phyloP scores from a whole-genome alignment of 176 grass and related monocot genomes.

The Musa schizocarpa region DNA sequence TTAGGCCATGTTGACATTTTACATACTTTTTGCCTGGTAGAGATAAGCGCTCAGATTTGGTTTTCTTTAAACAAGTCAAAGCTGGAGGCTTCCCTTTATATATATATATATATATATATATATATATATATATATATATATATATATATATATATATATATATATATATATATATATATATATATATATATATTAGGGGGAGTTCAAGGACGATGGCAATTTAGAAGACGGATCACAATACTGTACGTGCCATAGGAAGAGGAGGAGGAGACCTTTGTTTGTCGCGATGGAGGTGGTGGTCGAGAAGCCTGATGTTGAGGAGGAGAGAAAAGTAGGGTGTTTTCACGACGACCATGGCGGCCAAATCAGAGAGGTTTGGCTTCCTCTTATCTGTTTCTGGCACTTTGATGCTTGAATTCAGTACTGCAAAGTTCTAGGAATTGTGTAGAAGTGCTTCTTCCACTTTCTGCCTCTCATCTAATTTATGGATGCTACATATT shows the following conservation, averaged over 20 bases:
- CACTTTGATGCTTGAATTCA: too few species aligned
- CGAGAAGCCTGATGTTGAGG: neutral
- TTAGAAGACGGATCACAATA: too few species aligned
- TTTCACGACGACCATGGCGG: neutral
- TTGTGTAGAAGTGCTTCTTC: too few species aligned
- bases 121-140: too few species aligned
- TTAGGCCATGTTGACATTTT: slow-evolving; percentile 21
- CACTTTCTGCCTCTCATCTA: too few species aligned
- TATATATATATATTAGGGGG: slow-evolving; percentile 19
- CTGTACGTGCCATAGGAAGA: too few species aligned
- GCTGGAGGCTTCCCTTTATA: slow-evolving; percentile 20
- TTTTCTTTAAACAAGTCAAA: slow-evolving; percentile 53
- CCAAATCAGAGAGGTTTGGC: neutral
- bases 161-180: slow-evolving; percentile 31
- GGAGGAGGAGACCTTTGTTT: neutral
- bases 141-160: slow-evolving; percentile 31
- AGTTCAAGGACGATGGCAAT: slow-evolving; percentile 10
- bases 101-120: slow-evolving; percentile 32
- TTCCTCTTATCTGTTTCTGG: too few species aligned
- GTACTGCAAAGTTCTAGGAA: too few species aligned
- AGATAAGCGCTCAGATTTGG: slow-evolving; percentile 44
- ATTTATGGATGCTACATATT: too few species aligned
- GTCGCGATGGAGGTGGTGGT: neutral
- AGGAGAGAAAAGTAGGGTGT: neutral
- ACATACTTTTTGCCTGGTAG: slow-evolving; percentile 24